Evolutionary conservation across 352 stramenopile species (phyloP).

Genomic region (Phytophthora megakarya): DNA sequence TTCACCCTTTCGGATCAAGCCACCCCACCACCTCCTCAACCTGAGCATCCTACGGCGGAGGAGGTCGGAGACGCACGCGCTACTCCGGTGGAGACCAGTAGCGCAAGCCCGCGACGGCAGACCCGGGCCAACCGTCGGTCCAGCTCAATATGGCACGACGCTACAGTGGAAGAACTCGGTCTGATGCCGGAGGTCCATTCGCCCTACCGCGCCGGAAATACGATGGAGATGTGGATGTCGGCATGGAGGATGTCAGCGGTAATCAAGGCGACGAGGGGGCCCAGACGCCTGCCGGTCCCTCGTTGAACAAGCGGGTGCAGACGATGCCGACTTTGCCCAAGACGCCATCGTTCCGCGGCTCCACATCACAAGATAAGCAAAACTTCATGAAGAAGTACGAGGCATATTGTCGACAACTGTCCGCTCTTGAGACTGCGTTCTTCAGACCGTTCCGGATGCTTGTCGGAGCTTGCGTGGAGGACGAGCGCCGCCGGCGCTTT

Average conservation of each 20-base stretch:
- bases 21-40: too few relatives aligned
- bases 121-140: too few relatives aligned
- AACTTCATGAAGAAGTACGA: constrained; percentile 15
- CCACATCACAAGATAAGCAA: constrained; percentile 2
- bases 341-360: constrained; percentile 4
- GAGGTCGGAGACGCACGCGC: too few relatives aligned
- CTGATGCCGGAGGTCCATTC: not conserved
- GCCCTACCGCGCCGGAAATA: not conserved
- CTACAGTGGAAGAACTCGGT: too few relatives aligned
- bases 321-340: constrained; percentile 12
- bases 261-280: not conserved
- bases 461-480: constrained; percentile 10
- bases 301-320: constrained; percentile 1
- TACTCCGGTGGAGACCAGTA: too few relatives aligned
- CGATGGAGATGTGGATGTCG: not conserved
- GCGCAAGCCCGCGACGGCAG: too few relatives aligned
- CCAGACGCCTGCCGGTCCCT: too few relatives aligned
- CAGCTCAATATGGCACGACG: too few relatives aligned
- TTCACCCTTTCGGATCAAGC: too few relatives aligned
- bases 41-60: too few relatives aligned
- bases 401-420: constrained; percentile 15
- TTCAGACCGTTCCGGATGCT: constrained; percentile 11
- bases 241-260: constrained; percentile 7
- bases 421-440: constrained; percentile 2
- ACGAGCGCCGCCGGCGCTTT: constrained; percentile 11